These are phyloP conservation scores for Metschnikowia proteae DNA, from an alignment of 805 yeast species.

Conservation along the genomic window DNA sequence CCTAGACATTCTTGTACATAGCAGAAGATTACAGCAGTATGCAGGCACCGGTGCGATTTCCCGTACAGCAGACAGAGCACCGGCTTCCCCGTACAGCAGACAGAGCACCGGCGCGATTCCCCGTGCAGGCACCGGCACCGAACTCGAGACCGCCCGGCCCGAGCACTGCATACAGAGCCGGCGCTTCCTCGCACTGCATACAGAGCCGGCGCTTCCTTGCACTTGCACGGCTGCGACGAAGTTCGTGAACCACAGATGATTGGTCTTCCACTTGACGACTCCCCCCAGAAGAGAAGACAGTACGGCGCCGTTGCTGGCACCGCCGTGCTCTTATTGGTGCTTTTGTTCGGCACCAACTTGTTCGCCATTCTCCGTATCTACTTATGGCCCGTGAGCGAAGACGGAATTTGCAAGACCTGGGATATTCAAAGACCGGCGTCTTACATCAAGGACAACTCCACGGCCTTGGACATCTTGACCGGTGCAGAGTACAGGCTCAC, in stretches of 20 bases:
- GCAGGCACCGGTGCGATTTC: too few relatives aligned
- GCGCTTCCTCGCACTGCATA: too few relatives aligned
- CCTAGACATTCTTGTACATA: slow-evolving; percentile 14
- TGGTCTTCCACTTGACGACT: slow-evolving; percentile 17
- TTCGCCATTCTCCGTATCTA: slow-evolving; percentile 19
- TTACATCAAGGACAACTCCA: slow-evolving; percentile 25
- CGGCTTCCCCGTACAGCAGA: too few relatives aligned
- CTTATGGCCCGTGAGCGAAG: slow-evolving; percentile 15
- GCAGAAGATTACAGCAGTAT: too few relatives aligned
- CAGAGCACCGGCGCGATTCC: too few relatives aligned
- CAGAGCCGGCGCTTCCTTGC: too few relatives aligned
- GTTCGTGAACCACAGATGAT: slow-evolving; percentile 7
- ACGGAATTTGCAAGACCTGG: slow-evolving; percentile 16
- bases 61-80: too few relatives aligned
- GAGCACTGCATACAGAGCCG: too few relatives aligned
- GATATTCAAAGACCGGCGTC: slow-evolving; percentile 23
- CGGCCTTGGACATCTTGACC: slow-evolving; percentile 20
- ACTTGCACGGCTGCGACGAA: too few relatives aligned
- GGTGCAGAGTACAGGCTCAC: slow-evolving; percentile 8
- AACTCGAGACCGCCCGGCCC: too few relatives aligned
- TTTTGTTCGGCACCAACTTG: slow-evolving; percentile 21
- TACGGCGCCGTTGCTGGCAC: slow-evolving; percentile 7
- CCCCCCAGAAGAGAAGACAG: slow-evolving; percentile 11
- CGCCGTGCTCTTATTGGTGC: slow-evolving; percentile 13
- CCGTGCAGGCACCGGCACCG: too few relatives aligned